Base-by-base conservation (phyloP, 2,329 filamentous ascomycete genomes). In the Fusarium praegraminearum region DNA sequence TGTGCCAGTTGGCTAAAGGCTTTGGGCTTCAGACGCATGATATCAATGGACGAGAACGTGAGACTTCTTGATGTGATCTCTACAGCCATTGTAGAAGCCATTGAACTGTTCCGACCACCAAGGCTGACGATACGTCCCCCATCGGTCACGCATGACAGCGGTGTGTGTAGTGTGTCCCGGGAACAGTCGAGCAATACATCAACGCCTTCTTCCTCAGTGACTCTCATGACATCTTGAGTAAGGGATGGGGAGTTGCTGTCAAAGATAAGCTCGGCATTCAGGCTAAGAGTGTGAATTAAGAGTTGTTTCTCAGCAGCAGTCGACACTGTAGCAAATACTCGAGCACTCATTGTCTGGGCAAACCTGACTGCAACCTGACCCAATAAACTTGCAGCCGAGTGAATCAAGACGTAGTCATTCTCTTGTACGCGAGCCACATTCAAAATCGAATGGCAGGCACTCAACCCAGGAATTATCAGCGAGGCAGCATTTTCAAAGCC, bases 221-320 rank as follows among this genome's bases (percentile, higher is more conserved):
- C 32, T 11, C 32, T 18, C 49, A 38, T n/a, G 2, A 59, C 9
- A 7, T 15, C 32, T 18, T 18, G 10, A 7, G 22, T 2, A 2
- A 57, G 7, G 1, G 8, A 36, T 1, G 15, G 5, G 1, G 16
- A 24, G 0, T 24, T 35, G 4, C 15, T 47, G 7, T 10, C 11
- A 16, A 53, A 38, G 1, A 53, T 5, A 5, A n/a, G 12, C 0
- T 32, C 26, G 4, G 12, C 1, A 3, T 1, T 3, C 8, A 62
- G 1, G 1, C 41, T 15, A 2, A 60, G 1, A 0, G 1, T 22
- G 2, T 26, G 1, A 0, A 28, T 5, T 0, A 62, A 5, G 2
- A 32, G 1, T 13, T 43, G 22, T n/a, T 13, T 59, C 30, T 57
- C 47, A 6, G 24, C 3, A 1, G 9, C 2, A 3, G 59, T 24